Evolutionary conservation across 306 rosid species (phyloP).

Genomic region (Gynostemma pentaphyllum): DNA sequence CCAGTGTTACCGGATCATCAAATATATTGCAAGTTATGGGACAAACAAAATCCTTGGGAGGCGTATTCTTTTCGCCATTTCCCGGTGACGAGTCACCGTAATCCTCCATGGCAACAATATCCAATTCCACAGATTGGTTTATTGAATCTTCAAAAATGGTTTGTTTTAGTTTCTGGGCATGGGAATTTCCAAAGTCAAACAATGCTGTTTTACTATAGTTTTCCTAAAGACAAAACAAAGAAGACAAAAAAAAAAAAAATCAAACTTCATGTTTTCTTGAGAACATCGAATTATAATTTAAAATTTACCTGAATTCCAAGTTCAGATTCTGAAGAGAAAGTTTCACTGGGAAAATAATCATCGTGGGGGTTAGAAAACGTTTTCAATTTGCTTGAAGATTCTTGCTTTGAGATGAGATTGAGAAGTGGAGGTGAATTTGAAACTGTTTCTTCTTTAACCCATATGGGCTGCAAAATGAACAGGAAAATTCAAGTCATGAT

Average conservation of each 20-base stretch:
- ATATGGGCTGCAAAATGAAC: constrained; percentile 56
- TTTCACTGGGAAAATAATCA: constrained; percentile 31
- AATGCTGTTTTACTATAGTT: constrained; percentile 28
- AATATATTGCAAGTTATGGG: constrained; percentile 80
- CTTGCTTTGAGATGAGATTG: constrained; percentile 20
- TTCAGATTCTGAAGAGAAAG: constrained; percentile 45
- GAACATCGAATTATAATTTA: constrained; percentile 12
- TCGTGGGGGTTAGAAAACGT: constrained; percentile 20
- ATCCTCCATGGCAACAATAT: constrained; percentile 33
- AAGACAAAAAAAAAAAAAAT: constrained; percentile 16
- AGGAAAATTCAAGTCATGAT: background rate
- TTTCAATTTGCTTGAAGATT: constrained; percentile 22
- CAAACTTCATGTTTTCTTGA: constrained; percentile 14
- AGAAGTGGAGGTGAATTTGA: constrained; percentile 19
- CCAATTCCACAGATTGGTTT: constrained; percentile 1
- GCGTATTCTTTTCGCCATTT: constrained; percentile 35
- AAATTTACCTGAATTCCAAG: constrained; percentile 56
- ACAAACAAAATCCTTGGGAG: constrained; percentile 86
- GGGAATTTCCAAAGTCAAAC: constrained; percentile 32
- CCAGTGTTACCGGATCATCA: constrained; percentile 92
- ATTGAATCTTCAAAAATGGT: constrained; percentile 31
- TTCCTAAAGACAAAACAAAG: constrained; percentile 41
- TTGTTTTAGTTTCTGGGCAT: constrained; percentile 30
- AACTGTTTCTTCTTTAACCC: constrained; percentile 47
- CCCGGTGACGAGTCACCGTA: constrained; percentile 21